Base-by-base conservation (phyloP, 2,329 filamentous ascomycete species). In the Calonectria pseudoreteaudii region DNA sequence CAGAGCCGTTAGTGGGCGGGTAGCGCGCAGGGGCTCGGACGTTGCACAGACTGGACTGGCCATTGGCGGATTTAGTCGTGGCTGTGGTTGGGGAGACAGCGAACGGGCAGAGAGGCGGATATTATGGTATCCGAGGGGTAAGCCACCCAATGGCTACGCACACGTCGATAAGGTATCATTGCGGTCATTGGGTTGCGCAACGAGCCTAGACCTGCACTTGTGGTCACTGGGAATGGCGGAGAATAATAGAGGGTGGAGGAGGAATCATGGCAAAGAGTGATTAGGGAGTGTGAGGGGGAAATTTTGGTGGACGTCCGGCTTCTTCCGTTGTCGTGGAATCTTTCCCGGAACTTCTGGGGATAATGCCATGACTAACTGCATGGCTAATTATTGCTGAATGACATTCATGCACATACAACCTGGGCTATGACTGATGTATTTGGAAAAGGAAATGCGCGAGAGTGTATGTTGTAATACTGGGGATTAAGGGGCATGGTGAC, bases 31-130 rank as follows among this genome's bases (percentile, higher is more conserved):
- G 49, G 66, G 23, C 34, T 68, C 66, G 50, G 66, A 58, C 50
- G 28, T 58, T 50, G 67, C 67, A 69, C 67, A 28, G 67, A 64
- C 67, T 44, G 26, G 52, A 26, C 60, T 47, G 36, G 60, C 13
- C n/a, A 41, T 41, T 30, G 56, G 56, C 23, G 34, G 36, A 62
- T 26, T 62, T 62, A 26, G 34, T 62, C 14, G 23, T 28, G 56
- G 34, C 36, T 38, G 23, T 28, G 23, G 56, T 18, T 47, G 44
- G 44, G 44, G n/a, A 62, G 26, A 34, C 23, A 23, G 5, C 23
- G 56, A 41, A 26, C 34, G 36, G 7, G 10, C n/a, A 60, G 18
- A 41, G 34, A 41, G 56, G 56, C 56, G 34, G 56, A 38, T 36
- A 60, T 60, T 60, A 60, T 60, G 18, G 6, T 28, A 26, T 38